Evolutionary conservation across 2,329 filamentous ascomycete genomes (phyloP).

Genomic region (Lojkania enalia): DNA sequence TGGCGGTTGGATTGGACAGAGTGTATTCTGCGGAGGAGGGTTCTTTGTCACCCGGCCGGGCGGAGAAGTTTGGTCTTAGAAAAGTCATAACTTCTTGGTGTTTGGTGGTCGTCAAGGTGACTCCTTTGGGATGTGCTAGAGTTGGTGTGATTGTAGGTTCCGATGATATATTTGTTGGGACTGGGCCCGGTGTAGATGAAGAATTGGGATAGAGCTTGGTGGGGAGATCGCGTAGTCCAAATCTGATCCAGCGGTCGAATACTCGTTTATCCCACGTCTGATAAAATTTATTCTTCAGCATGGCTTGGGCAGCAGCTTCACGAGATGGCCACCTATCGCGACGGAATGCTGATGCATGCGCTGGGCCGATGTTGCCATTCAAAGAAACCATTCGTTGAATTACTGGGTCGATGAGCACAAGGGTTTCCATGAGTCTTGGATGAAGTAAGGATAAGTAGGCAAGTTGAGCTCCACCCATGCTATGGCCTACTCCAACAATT

Average conservation of each 20-base stretch:
- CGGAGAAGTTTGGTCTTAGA: slow-evolving; percentile 62
- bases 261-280: slow-evolving; percentile 79
- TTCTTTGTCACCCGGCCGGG: slow-evolving; percentile 51
- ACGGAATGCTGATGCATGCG: slow-evolving; percentile 68
- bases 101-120: slow-evolving; percentile 79
- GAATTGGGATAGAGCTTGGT: slow-evolving; percentile 60
- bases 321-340: slow-evolving; percentile 83
- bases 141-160: slow-evolving; percentile 27
- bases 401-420: slow-evolving; percentile 85
- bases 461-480: slow-evolving; percentile 79
- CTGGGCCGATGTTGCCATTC: slow-evolving; percentile 48
- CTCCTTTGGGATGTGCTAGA: slow-evolving; percentile 46
- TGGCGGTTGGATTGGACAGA: slow-evolving; percentile 25
- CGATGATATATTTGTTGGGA: slow-evolving; percentile 19
- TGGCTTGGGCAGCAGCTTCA: slow-evolving; percentile 66
- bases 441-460: slow-evolving; percentile 73
- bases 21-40: slow-evolving; percentile 35
- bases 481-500: slow-evolving; percentile 83
- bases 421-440: slow-evolving; percentile 74
- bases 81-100: slow-evolving; percentile 87
- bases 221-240: slow-evolving; percentile 76
- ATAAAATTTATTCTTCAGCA: slow-evolving; percentile 75
- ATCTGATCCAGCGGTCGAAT: slow-evolving; percentile 70
- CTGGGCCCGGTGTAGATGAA: slow-evolving; percentile 16
- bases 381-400: slow-evolving; percentile 59